phyloP scores from a whole-genome alignment of 2,329 filamentous ascomycete genomes.

The Trichoderma oligosporum region DNA sequence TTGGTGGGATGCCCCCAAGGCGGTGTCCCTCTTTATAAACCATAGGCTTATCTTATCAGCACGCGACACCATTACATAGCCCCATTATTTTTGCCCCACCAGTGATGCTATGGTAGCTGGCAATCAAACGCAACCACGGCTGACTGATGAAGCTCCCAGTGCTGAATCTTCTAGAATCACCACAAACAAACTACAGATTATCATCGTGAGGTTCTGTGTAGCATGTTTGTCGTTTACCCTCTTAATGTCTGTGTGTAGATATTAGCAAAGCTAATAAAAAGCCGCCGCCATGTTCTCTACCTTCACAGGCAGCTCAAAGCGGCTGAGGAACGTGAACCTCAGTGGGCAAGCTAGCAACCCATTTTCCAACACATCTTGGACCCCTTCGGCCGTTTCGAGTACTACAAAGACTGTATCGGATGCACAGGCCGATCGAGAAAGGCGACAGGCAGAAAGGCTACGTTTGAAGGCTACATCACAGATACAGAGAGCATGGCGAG shows the following conservation, averaged over 20 bases:
- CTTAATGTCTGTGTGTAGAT: slow-evolving; percentile 10
- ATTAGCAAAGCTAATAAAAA: slow-evolving; percentile 1
- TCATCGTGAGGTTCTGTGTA: not conserved
- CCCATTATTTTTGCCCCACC: slow-evolving; percentile 12
- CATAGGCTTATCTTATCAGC: slow-evolving; percentile 23
- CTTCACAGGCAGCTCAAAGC: slow-evolving; percentile 83
- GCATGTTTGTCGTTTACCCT: slow-evolving; percentile 3
- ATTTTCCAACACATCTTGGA: slow-evolving; percentile 63
- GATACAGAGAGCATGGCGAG: slow-evolving; percentile 81
- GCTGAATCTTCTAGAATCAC: slow-evolving; percentile 22
- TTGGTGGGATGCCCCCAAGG: slow-evolving; percentile 17
- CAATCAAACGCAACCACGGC: not conserved
- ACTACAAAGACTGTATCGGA: slow-evolving; percentile 75
- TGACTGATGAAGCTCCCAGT: slow-evolving; percentile 17
- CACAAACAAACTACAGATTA: not conserved
- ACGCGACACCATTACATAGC: slow-evolving; percentile 17
- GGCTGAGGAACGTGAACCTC: slow-evolving; percentile 88
- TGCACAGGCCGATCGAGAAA: slow-evolving; percentile 79
- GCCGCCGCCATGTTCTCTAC: slow-evolving; percentile 71
- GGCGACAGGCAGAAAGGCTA: slow-evolving; percentile 76
- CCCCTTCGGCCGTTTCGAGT: slow-evolving; percentile 54
- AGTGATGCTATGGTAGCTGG: slow-evolving; percentile 18
- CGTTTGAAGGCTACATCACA: slow-evolving; percentile 67
- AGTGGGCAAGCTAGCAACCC: slow-evolving; percentile 80
- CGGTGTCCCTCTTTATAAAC: slow-evolving; percentile 5